These are phyloP conservation scores for Coemansia sp. DNA, from an alignment of 192 early-diverging fungal species.

Conservation along the genomic window DNA sequence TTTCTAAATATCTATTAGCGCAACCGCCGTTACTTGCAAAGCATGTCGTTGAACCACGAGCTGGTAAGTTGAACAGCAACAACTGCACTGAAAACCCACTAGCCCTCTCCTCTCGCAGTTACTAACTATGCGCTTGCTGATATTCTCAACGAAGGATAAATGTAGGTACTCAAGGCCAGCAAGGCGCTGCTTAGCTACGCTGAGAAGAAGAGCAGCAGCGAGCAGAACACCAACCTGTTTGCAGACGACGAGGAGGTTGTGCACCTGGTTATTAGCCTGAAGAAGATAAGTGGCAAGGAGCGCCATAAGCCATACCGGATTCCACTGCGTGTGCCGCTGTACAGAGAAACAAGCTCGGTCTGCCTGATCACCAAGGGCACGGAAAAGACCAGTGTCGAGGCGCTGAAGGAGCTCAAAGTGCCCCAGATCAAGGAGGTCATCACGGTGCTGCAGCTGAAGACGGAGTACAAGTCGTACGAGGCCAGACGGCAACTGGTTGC, in stretches of 20 bases:
- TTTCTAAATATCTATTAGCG: not conserved
- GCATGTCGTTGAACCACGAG: slow-evolving; percentile 43
- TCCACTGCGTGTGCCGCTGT: slow-evolving; percentile 69
- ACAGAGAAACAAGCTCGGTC: slow-evolving; percentile 65
- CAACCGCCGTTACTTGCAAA: not conserved
- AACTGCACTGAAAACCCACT: not conserved
- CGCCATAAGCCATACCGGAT: slow-evolving; percentile 71
- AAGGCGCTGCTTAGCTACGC: slow-evolving; percentile 36
- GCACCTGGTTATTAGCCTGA: slow-evolving; percentile 67
- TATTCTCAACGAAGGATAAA: not conserved
- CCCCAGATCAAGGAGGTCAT: slow-evolving; percentile 69
- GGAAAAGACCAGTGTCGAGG: slow-evolving; percentile 73
- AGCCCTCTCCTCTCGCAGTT: no score
- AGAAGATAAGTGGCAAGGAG: slow-evolving; percentile 62
- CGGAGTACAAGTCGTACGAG: slow-evolving; percentile 80
- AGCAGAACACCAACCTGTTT: slow-evolving; percentile 56
- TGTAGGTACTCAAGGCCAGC: slow-evolving; percentile 45
- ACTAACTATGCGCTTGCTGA: no score
- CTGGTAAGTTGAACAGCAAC: slow-evolving; percentile 24
- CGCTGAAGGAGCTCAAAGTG: slow-evolving; percentile 64
- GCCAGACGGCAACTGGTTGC: slow-evolving; percentile 72
- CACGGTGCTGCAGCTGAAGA: slow-evolving; percentile 73
- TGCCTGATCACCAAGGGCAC: slow-evolving; percentile 91
- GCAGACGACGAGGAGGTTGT: slow-evolving; percentile 58
- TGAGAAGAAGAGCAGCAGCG: slow-evolving; percentile 29